Evolutionary conservation across 495 filamentous ascomycete genomes (phyloP), one percentile per base, ranked within the genome.

Genomic region (Xylaria cubensis): DNA sequence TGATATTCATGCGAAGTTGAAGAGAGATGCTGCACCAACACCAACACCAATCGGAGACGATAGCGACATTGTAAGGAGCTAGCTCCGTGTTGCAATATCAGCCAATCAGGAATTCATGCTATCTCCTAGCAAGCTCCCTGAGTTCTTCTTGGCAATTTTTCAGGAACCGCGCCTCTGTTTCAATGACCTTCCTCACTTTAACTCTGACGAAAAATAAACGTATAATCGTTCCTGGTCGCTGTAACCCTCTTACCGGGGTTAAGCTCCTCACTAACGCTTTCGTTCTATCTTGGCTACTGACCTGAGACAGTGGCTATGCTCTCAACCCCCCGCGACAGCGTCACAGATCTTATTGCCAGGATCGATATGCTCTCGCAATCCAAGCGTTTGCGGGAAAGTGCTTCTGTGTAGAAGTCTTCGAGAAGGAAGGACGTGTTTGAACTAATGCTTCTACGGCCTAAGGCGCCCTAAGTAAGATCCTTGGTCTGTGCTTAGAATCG

Each of bases 271-370:
- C 5, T 7, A 13, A 26, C 19, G 24, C 46, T 44, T 42, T 21
- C n/a, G 17, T 64, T 64, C 34, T 17, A 9, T 2, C 58, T 44
- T 44, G 61, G 61, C 21, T 21, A 21, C 50, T 15, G n/a, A 42
- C 32, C 19, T 56, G 65, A 67, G 50, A 67, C 65, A 44, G 65
- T 41, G 50, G 50, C 65, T 55, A 50, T 55, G 48, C n/a, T 56
- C 50, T 41, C 48, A 56, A 34, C 24, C 48, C 32, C 26, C 50
- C n/a, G 32, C 10, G 44, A 56, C 36, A 26, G 36, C 44, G 65
- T 67, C 19, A 12, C 50, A 55, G 48, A 32, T 42, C 34, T 61
- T 42, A 67, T 67, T 67, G 12, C 29, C 50, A 44, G 50, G 48
- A 34, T 55, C 21, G 36, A 44, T 41, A 36, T 32, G 17, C 26